A percentile compares a stretch with the other conserved stretches of the same genome.
These are phyloP conservation scores for Yamadazyma sp. DNA, from an alignment of 1,139 yeast species.

Conservation along the genomic window DNA sequence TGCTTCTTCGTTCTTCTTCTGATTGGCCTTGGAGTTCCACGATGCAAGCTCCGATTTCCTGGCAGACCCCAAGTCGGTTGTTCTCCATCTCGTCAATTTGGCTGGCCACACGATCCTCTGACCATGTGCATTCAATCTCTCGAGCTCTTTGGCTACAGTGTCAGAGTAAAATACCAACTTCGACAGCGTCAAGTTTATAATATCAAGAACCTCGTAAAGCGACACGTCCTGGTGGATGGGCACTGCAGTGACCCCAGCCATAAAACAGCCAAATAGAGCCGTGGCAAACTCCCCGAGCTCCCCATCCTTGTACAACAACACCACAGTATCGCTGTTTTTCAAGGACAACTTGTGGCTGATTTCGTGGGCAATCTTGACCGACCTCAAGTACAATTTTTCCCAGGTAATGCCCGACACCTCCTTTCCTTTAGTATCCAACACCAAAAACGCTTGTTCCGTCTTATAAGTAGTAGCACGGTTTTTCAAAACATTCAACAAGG, in stretches of 20 bases:
- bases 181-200: conserved; percentile 72
- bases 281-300: conserved; percentile 85
- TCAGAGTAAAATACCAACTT: conserved; percentile 83
- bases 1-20: conserved; percentile 20
- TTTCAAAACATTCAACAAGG: conserved; percentile 70
- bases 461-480: conserved; percentile 68
- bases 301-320: conserved; percentile 76
- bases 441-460: conserved; percentile 68
- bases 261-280: conserved; percentile 86
- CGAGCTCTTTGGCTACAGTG: conserved; percentile 67
- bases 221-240: conserved; percentile 81
- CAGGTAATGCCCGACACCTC: conserved; percentile 77
- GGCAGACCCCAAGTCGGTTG: conserved; percentile 83
- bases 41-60: conserved; percentile 37
- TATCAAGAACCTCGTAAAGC: conserved; percentile 64
- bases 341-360: conserved; percentile 69
- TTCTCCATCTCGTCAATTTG: conserved; percentile 68
- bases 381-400: conserved; percentile 82
- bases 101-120: conserved; percentile 42
- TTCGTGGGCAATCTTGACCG: conserved; percentile 88
- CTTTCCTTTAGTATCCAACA: conserved; percentile 77
- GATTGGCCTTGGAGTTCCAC: conserved; percentile 28
- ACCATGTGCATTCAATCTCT: conserved; percentile 47
- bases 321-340: conserved; percentile 80
- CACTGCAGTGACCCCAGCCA: conserved; percentile 93